Conservation (phyloP, 768 basidiomycete genomes). For the Cystoderma amianthinum region DNA sequence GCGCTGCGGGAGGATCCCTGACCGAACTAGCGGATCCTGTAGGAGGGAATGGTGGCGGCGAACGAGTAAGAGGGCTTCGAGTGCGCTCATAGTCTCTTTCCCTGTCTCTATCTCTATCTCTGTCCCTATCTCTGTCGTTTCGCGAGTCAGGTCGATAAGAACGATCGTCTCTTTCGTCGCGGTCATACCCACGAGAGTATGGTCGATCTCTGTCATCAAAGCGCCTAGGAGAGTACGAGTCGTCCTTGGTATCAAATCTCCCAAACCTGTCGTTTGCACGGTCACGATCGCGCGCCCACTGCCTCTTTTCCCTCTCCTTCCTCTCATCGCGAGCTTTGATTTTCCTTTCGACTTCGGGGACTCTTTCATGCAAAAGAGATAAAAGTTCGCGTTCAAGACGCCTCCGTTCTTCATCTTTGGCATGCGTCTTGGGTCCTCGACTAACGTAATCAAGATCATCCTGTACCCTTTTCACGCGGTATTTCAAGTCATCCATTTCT, state of each 20-base stretch:
- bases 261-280: slow-evolving; percentile 77
- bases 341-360: slow-evolving; percentile 86
- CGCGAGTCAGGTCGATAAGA: slow-evolving; percentile 13
- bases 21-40: slow-evolving; percentile 29
- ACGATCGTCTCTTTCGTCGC: slow-evolving; percentile 25
- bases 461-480: slow-evolving; percentile 78
- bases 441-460: slow-evolving; percentile 89
- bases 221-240: slow-evolving; percentile 34
- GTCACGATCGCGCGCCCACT: slow-evolving; percentile 77
- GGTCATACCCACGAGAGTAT: slow-evolving; percentile 36
- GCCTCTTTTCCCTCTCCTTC: slow-evolving; percentile 70
- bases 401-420: slow-evolving; percentile 82
- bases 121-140: slow-evolving; percentile 22
- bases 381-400: slow-evolving; percentile 85
- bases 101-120: slow-evolving; percentile 22
- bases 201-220: slow-evolving; percentile 47
- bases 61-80: slow-evolving; percentile 38
- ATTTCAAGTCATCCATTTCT: slow-evolving; percentile 82
- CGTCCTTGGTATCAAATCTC: slow-evolving; percentile 49
- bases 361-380: slow-evolving; percentile 78
- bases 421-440: slow-evolving; percentile 60
- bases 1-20: slow-evolving; percentile 40
- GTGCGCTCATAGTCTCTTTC: slow-evolving; percentile 34
- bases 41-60: slow-evolving; percentile 48
- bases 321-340: slow-evolving; percentile 74